Evolutionary conservation across 495 filamentous ascomycete genomes (phyloP).

Genomic region (Podospora sp.): DNA sequence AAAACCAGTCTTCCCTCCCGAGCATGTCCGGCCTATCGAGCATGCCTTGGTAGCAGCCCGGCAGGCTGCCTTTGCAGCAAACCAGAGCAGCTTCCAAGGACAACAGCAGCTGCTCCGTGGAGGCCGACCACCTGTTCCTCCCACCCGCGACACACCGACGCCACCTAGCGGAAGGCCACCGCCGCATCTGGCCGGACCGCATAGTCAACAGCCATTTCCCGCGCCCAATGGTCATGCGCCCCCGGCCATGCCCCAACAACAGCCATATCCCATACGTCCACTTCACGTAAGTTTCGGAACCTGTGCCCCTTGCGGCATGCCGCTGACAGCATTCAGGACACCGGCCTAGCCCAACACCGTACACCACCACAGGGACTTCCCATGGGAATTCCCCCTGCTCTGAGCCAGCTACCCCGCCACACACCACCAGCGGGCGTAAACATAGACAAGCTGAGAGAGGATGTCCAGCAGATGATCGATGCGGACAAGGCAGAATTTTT

Average conservation of each 20-base stretch:
- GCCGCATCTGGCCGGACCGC: conserved; percentile 29
- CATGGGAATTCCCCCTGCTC: conserved; percentile 27
- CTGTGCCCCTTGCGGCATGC: background rate
- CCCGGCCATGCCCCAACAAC: conserved; percentile 19
- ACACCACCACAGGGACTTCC: conserved; percentile 23
- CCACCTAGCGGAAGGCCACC: conserved; percentile 56
- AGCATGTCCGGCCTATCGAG: conserved; percentile 86
- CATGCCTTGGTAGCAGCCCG: conserved; percentile 88
- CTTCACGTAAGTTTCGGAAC: conserved; percentile 27
- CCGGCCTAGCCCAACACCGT: conserved; percentile 25
- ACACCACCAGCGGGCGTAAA: conserved; percentile 49
- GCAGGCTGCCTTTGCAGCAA: conserved; percentile 70
- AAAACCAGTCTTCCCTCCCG: conserved; percentile 83
- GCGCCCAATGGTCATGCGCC: conserved; percentile 26
- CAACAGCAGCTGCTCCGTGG: conserved; percentile 66
- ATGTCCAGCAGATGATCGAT: conserved; percentile 75
- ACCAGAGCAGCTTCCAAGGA: conserved; percentile 65
- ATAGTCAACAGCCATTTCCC: conserved; percentile 30
- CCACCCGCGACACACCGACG: conserved; percentile 69
- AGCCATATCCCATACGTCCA: conserved; percentile 33
- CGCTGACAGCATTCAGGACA: conserved; percentile 33
- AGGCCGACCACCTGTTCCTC: conserved; percentile 54
- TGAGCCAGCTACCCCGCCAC: conserved; percentile 38
- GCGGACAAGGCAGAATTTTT: conserved; percentile 71
- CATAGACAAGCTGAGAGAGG: conserved; percentile 75